Evolutionary conservation across 371 early-diverging fungal genomes (phyloP).

Genomic region (Batkoa obscura): DNA sequence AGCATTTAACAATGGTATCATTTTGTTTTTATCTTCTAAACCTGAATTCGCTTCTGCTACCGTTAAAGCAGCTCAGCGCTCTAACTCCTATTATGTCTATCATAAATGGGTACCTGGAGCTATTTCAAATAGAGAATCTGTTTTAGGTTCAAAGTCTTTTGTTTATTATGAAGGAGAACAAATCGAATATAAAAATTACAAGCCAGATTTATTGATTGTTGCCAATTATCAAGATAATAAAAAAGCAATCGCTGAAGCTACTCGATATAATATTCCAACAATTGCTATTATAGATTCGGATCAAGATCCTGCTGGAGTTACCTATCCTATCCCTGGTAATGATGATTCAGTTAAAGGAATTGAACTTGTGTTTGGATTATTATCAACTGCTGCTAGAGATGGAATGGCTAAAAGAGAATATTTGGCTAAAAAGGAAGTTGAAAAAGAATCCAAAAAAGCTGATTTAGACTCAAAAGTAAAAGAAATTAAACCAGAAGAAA

Average conservation of each 20-base stretch:
- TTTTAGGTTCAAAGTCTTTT: conserved; percentile 16
- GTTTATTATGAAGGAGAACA: conserved; percentile 1
- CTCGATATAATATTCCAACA: conserved; percentile 63
- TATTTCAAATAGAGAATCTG: conserved; percentile 65
- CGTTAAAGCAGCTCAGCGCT: conserved; percentile 61
- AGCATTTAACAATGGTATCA: conserved; percentile 58
- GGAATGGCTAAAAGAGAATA: conserved; percentile 16
- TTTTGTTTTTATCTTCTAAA: conserved; percentile 79
- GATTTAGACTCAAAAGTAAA: too few species aligned
- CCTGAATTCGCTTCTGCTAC: conserved; percentile 39
- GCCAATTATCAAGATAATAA: conserved; percentile 67
- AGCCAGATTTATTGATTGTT: conserved; percentile 76
- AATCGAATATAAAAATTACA: conserved; percentile 26
- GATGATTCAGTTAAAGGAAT: conserved; percentile 75
- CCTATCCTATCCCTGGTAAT: conserved; percentile 93
- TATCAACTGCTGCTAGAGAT: conserved; percentile 57
- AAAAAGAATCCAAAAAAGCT: not conserved
- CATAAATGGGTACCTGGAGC: conserved; percentile 78
- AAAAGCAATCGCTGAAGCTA: conserved; percentile 67
- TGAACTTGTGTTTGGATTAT: conserved; percentile 61
- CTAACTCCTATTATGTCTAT: conserved; percentile 62
- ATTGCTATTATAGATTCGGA: conserved; percentile 87
- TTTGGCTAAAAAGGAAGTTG: not conserved
- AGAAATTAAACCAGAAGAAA: too few species aligned
- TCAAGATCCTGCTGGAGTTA: conserved; percentile 68